Percentiles rank a stretch among this genome's conserved stretches.
These are phyloP conservation scores for Arthrinium puccinioides DNA, from an alignment of 2,329 filamentous ascomycete genomes.

Conservation along the genomic window DNA sequence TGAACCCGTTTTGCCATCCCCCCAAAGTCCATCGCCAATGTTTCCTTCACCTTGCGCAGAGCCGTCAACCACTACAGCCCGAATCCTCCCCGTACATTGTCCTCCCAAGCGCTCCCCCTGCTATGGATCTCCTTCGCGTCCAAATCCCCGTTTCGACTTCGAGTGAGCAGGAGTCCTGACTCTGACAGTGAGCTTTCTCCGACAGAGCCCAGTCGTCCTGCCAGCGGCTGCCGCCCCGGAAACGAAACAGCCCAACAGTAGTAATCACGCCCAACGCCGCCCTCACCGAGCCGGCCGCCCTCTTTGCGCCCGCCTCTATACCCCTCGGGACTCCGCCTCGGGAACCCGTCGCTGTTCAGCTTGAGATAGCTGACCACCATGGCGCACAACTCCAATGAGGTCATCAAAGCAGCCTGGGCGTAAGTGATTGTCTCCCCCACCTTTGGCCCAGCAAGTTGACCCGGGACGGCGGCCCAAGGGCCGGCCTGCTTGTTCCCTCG, in stretches of 20 bases:
- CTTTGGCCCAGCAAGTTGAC: neutral
- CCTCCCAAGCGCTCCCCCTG: conserved; percentile 13
- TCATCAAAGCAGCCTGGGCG: conserved; percentile 18
- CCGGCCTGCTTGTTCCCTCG: neutral
- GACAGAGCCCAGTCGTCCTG: conserved; percentile 7
- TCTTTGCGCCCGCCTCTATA: neutral
- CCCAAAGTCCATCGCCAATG: conserved; percentile 23
- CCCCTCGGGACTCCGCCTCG: neutral
- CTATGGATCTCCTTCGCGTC: conserved; percentile 23
- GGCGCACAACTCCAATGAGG: conserved; percentile 15
- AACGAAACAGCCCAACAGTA: conserved; percentile 2
- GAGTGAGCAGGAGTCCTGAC: conserved; percentile 20
- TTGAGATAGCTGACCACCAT: conserved; percentile 2
- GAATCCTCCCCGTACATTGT: conserved; percentile 14
- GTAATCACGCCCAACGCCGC: neutral
- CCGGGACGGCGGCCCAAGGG: neutral
- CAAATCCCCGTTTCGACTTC: conserved; percentile 17
- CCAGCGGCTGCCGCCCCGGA: conserved; percentile 12
- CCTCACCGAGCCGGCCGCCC: neutral
- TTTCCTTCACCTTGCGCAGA: conserved; percentile 16
- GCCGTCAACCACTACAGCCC: conserved; percentile 14
- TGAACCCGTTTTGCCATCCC: too few relatives aligned
- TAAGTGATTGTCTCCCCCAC: conserved; percentile 12
- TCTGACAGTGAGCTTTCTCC: conserved; percentile 16
- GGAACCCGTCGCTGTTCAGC: conserved; percentile 10